phyloP scores from a whole-genome alignment of 768 basidiomycete genomes.

The Trametes meyenii region DNA sequence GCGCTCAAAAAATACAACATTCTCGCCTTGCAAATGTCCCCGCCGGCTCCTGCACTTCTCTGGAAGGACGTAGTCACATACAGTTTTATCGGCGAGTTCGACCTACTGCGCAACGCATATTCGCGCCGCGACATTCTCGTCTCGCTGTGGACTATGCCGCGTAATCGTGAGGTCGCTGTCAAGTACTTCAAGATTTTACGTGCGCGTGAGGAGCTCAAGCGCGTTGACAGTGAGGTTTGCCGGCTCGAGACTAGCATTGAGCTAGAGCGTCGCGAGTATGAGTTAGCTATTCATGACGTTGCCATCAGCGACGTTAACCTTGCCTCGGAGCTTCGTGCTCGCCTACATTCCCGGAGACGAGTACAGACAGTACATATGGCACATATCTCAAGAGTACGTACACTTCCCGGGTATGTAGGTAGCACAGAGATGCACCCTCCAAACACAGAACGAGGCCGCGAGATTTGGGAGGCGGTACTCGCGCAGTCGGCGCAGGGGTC shows the following conservation, averaged over 20 bases:
- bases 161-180: conserved; percentile 5
- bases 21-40: conserved; percentile 3
- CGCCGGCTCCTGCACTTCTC: background rate
- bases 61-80: conserved; percentile 16
- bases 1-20: conserved; percentile 10
- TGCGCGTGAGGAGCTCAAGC: conserved; percentile 1
- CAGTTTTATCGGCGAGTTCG: conserved; percentile 5
- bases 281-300: background rate
- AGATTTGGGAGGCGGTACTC: background rate
- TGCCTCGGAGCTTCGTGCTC: conserved; percentile 3
- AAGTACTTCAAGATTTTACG: conserved; percentile 9
- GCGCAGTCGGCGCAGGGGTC: background rate
- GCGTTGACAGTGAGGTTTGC: background rate
- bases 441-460: background rate
- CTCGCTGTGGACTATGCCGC: background rate
- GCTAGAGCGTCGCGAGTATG: background rate
- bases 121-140: background rate
- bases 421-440: background rate
- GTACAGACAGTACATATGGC: background rate
- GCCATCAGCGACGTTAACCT: background rate
- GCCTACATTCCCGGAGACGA: background rate
- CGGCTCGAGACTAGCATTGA: conserved; percentile 4
- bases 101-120: conserved; percentile 2
- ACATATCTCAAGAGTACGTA: background rate
- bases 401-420: background rate